phyloP scores from a whole-genome alignment of 73 alveolate genomes.

The Paramecium pentaurelia region DNA sequence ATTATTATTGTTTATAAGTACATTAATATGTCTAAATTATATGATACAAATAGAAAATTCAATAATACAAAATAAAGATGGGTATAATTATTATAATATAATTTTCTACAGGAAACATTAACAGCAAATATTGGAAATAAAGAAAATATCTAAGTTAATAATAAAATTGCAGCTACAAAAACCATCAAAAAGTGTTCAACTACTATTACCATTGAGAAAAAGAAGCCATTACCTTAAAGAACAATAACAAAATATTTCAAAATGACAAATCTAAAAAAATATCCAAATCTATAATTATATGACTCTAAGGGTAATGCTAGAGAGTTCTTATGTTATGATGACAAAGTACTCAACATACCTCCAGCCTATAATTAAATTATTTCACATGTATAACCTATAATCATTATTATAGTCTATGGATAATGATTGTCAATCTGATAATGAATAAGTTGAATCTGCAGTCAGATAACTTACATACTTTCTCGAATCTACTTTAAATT shows the following conservation, averaged over 20 bases:
- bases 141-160: not conserved
- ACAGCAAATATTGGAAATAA: not conserved
- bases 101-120: constrained; percentile 7
- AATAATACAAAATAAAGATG: constrained; percentile 17
- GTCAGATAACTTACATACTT: not conserved
- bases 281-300: not conserved
- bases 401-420: not conserved
- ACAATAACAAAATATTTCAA: constrained; percentile 12
- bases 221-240: constrained; percentile 9
- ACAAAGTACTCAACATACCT: not conserved
- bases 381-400: not conserved
- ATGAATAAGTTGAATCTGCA: constrained; percentile 18
- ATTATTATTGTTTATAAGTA: not conserved
- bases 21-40: constrained; percentile 1
- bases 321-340: constrained; percentile 18
- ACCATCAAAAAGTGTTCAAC: not conserved
- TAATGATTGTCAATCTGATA: constrained; percentile 19
- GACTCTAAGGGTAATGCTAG: not conserved
- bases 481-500: not conserved
- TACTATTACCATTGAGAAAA: not conserved
- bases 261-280: not conserved
- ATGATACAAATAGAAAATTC: constrained; percentile 13
- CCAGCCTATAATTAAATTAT: not conserved
- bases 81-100: not conserved
- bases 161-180: not conserved